Evolutionary conservation across 1,284 basidiomycete genomes (phyloP), one percentile per base, ranked within the genome.

Genomic region (Microbotryomycetes sp.): DNA sequence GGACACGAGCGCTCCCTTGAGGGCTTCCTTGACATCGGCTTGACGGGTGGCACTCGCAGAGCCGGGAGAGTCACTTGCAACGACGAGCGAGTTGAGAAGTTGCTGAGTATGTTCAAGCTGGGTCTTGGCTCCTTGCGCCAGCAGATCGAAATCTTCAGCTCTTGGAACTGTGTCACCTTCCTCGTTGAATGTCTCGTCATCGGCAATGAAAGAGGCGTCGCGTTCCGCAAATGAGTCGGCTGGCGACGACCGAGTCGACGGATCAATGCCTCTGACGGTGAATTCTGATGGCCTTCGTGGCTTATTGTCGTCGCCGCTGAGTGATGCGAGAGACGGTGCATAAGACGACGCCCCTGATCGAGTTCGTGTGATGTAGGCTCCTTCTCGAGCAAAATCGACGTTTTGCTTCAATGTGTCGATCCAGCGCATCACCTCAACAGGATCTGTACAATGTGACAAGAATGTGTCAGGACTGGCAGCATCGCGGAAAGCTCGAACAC

Each of bases 371-470:
- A 42, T 42, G 36, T 42, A 42, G 9, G 36, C 36, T 19, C 50
- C 50, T 69, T 72, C 56, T 55, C 58, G 57, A 75, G 76, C 67
- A 79, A 83, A 86, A 36, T 90, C 87, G 63, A 91, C 86, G 69
- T 85, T 86, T 72, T 83, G 83, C 28, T 78, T 77, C 52, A 94
- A 81, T 0, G 86, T 86, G 64, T 88, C 84, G 0, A 82, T 83
- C 92, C 92, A 96, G n/a, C 89, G 81, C 3, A 86, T 82, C 2
- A 90, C 89, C 75, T 96, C 92, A 3, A 88, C 88, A 0, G 88
- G 87, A 65, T 93, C 65, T 68, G 47, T 2, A n/a, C n/a, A 12
- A 42, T 42, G 36, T 15, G n/a, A 12, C 9, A 22, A 3, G 6
- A 12, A 14, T 6, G 6, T 19, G 47, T 56, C 14, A 59, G 57